Evolutionary conservation across 176 grass and related monocot species (phyloP).

Genomic region (Tillandsia fasciculata): DNA sequence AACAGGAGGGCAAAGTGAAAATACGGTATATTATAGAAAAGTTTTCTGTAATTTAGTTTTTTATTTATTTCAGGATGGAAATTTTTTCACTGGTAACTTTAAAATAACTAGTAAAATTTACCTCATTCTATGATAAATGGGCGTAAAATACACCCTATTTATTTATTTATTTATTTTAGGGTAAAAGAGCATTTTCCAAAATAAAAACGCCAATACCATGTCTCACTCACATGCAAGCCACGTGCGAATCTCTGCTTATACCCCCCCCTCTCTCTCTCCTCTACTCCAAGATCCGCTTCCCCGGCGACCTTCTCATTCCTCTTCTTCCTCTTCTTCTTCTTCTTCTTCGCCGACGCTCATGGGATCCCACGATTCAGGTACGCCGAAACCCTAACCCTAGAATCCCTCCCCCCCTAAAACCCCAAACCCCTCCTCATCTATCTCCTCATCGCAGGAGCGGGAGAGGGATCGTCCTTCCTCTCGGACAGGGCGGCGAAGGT

Average conservation of each 20-base stretch:
- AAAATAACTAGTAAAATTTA: too few species aligned
- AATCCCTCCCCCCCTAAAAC: too few species aligned
- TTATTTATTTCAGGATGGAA: too few species aligned
- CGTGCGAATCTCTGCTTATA: background rate
- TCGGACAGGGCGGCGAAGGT: slow-evolving; percentile 56
- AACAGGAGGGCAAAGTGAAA: too few species aligned
- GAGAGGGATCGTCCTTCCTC: slow-evolving; percentile 29
- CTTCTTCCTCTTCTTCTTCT: background rate
- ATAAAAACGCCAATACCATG: background rate
- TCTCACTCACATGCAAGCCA: background rate
- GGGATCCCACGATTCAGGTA: slow-evolving; percentile 38
- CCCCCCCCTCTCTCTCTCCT: background rate
- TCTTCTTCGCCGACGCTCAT: slow-evolving; percentile 19
- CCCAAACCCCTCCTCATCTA: background rate
- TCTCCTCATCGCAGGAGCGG: slow-evolving; percentile 23
- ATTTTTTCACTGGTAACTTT: too few species aligned
- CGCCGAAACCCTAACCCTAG: background rate
- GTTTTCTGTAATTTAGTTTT: too few species aligned
- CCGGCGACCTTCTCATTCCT: background rate
- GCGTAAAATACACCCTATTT: too few species aligned
- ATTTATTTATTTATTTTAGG: too few species aligned
- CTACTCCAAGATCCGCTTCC: background rate
- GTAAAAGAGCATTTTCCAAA: too few species aligned
- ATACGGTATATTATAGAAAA: too few species aligned
- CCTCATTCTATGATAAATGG: too few species aligned